Evolutionary conservation across 768 basidiomycete genomes (phyloP).

Genomic region (Kwoniella europaea): DNA sequence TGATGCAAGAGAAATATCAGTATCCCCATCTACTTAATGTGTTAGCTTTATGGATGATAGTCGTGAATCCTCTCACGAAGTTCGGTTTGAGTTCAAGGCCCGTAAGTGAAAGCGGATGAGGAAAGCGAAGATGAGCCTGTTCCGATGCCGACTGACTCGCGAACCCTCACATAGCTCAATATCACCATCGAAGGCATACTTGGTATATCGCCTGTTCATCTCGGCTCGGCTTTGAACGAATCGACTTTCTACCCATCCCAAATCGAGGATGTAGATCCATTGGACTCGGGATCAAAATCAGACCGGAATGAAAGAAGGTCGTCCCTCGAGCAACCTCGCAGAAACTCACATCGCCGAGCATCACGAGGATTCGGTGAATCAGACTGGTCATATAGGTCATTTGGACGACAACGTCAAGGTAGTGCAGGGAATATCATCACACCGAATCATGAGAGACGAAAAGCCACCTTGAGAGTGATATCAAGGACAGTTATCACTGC

Average conservation of each 20-base stretch:
- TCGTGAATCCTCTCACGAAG: conserved; percentile 65
- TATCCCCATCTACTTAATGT: conserved; percentile 75
- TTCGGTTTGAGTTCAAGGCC: conserved; percentile 83
- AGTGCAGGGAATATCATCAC: background rate
- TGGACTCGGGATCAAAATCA: conserved; percentile 17
- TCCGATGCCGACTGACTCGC: background rate
- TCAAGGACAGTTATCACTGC: conserved; percentile 68
- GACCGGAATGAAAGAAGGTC: background rate
- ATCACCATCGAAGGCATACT: conserved; percentile 79
- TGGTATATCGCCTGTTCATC: conserved; percentile 61
- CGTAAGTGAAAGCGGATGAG: conserved; percentile 59
- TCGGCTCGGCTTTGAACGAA: background rate
- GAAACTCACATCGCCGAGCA: background rate
- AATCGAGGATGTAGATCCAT: background rate
- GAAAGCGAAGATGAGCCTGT: background rate
- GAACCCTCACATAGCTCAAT: conserved; percentile 66
- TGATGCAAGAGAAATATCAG: conserved; percentile 66
- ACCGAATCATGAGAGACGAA: conserved; percentile 20
- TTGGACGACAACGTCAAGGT: background rate
- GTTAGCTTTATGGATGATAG: conserved; percentile 83
- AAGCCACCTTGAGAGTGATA: conserved; percentile 56
- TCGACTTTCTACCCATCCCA: background rate
- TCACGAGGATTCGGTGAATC: conserved; percentile 3
- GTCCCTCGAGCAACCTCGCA: background rate
- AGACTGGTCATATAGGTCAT: conserved; percentile 3